Base-by-base conservation (phyloP, 2,329 filamentous ascomycete genomes). In the Aspergillus cejpii region DNA sequence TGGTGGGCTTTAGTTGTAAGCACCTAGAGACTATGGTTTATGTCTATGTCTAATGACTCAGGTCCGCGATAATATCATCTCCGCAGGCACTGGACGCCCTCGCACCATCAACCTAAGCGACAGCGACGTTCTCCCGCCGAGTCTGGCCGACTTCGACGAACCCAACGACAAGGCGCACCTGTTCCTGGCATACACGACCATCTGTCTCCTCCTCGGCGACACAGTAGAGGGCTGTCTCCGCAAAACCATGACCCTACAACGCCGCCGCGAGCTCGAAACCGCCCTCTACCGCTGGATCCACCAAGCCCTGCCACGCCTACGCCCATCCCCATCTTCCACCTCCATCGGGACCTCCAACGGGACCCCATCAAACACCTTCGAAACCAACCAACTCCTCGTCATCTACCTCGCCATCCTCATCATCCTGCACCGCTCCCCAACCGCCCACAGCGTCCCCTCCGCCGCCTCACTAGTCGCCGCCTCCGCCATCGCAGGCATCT, bases 1-100 rank as follows among this genome's bases (percentile, higher is more conserved):
- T 73, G 68, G 69, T 72, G 69, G 70, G 67, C 67, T 17, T 47
- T 73, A 2, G 66, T 71, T 6, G 67, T 68, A 38, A 54, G 65
- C 23, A n/a, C n/a, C 8, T 8, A 24, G 23, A 4, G 23, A 4
- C 8, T 24, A 4, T 8, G 5, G 4, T 5, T 46, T 12, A 19
- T 11, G 5, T 31, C 15, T n/a, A 6, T 37, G 6, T 14, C 45
- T 52, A 31, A 47, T 26, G 34, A 37, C 17, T 1, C 34, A 64
- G 63, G 54, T 61, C n/a, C 60, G 62, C 31, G 68, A 72, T 45
- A 63, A 61, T 49, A 51, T 71, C 19, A 70, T 70, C 27, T 68
- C 67, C 12, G 64, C 65, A 12, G 67, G 67, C 2, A 64, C 67
- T 44, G 69, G 69, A 7, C 48, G 67, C 23, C 68, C 69, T 15